Evolutionary conservation across 2,329 filamentous ascomycete genomes (phyloP), one percentile per base, ranked within the genome.

Genomic region (Aspergillus floridensis): DNA sequence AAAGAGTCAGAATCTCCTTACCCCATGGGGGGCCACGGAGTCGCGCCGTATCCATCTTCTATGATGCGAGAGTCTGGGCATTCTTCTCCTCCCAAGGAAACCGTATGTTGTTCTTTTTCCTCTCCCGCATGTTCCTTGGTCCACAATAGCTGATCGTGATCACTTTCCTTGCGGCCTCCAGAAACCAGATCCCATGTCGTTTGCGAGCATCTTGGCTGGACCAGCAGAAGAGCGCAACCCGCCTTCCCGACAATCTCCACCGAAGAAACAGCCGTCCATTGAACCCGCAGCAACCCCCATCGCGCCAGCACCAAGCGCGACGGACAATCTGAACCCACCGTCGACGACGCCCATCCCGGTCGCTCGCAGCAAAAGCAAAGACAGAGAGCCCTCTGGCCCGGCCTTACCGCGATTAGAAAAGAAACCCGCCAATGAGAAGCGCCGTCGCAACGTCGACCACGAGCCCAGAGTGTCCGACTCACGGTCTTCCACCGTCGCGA

Each of bases 121-220:
- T 11, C 14, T 11, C n/a, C 12, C 5, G 12, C 4, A 49, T 53
- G n/a, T 49, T n/a, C 16, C 22, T 26, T 24, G 8, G 29, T 29
- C 4, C n/a, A n/a, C 21, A 35, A 22, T 53, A 24, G 31, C 51
- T 41, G 16, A 50, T 38, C 38, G 1, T 35, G 22, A 47, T 57
- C 16, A 21, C 49, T 41, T 55, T 32, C 47, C 50, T 59, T 59
- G 7, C 56, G 29, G 8, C 47, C 52, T 65, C 38, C 74, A 92
- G 85, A 89, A 89, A 53, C 85, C 89, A 59, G 90, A 96, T 73
- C 90, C 93, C 56, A 97, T 97, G 93, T 95, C 93, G 5, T 95
- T 98, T 71, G 95, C 92, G 65, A 97, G 93, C 73, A 96, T 98
- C 60, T 87, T 98, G 48, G 93, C 92, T 4, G 92, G 86, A 66